Evolutionary conservation across 106 monocot genomes (phyloP).

Genomic region (Apostasia ramifera): DNA sequence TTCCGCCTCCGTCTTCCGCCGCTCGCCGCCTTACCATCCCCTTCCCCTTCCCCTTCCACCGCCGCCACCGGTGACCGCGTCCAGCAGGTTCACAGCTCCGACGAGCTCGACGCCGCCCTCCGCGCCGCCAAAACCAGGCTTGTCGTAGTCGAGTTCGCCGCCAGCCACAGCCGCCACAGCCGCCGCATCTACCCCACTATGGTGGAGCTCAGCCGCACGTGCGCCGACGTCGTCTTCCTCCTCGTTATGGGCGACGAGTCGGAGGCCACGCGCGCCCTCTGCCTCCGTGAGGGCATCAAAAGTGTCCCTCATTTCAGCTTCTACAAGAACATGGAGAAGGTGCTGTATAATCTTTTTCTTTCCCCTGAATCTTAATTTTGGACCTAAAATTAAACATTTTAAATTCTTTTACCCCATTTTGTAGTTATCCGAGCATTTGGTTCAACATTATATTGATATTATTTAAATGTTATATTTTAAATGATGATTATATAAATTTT

Average conservation of each 20-base stretch:
- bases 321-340: conserved; percentile 84
- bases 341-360: conserved; percentile 15
- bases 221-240: conserved; percentile 86
- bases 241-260: conserved; percentile 94
- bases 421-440: too few species aligned
- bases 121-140: conserved; percentile 59
- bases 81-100: conserved; percentile 50
- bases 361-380: too few species aligned
- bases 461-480: too few species aligned
- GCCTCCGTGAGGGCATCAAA: conserved; percentile 54
- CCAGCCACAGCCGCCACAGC: conserved; percentile 45
- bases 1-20: not conserved
- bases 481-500: too few species aligned
- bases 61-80: conserved; percentile 38
- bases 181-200: conserved; percentile 59
- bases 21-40: not conserved
- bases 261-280: conserved; percentile 52
- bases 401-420: too few species aligned
- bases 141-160: conserved; percentile 87
- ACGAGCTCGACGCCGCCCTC: conserved; percentile 73
- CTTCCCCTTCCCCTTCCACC: not conserved
- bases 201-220: conserved; percentile 77
- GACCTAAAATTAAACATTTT: too few species aligned
- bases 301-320: conserved; percentile 86
- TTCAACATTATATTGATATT: too few species aligned